Conservation (phyloP, 306 rosid species). For the Clitoria ternatea region DNA sequence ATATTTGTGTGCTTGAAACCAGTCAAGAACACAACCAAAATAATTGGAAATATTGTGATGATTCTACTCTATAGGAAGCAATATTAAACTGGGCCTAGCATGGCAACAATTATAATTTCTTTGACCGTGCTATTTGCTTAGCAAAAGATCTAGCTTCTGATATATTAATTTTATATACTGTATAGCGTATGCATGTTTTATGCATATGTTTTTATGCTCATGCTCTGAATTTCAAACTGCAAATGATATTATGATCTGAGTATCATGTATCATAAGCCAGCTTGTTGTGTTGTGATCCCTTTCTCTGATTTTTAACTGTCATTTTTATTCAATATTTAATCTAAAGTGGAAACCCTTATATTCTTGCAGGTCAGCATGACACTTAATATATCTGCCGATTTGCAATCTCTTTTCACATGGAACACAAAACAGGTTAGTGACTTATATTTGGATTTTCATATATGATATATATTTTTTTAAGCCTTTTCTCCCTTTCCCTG, state of each 20-base stretch:
- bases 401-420: constrained; percentile 95
- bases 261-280: neutral
- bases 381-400: constrained; percentile 82
- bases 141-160: neutral
- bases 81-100: neutral
- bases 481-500: neutral
- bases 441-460: constrained; percentile 12
- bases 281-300: neutral
- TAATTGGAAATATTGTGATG: neutral
- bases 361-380: constrained; percentile 82
- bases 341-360: constrained; percentile 14
- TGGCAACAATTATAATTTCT: neutral
- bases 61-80: neutral
- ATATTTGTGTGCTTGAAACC: neutral
- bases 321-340: neutral
- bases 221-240: neutral
- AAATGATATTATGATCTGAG: neutral
- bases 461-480: neutral
- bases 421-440: constrained; percentile 88
- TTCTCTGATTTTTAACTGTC: neutral
- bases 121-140: neutral
- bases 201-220: neutral
- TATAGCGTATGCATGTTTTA: neutral
- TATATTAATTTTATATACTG: no score
- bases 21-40: neutral